A percentile compares a stretch with the other conserved stretches of the same genome.
Conservation (phyloP, 2,329 filamentous ascomycete species). For the Cryoendolithus antarcticus region DNA sequence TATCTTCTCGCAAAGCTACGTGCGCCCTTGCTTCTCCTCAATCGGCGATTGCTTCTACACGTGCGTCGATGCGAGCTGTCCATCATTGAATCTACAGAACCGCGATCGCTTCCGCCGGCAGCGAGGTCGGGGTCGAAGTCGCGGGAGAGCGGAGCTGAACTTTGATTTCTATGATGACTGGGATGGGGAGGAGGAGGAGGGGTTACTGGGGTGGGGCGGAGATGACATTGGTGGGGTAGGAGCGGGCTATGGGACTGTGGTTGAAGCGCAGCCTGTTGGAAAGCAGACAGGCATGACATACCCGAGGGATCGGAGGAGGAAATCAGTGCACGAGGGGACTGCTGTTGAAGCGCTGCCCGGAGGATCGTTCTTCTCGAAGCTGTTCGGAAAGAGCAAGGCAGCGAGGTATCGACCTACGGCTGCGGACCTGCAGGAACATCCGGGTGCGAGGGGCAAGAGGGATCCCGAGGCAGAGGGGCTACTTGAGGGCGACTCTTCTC, state of each 20-base stretch:
- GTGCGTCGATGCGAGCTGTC: constrained; percentile 48
- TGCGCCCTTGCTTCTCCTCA: constrained; percentile 64
- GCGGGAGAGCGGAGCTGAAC: constrained; percentile 61
- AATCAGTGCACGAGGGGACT: constrained; percentile 43
- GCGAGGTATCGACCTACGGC: constrained; percentile 82
- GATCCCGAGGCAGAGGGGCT: constrained; percentile 56
- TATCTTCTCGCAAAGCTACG: constrained; percentile 74
- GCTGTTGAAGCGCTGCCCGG: constrained; percentile 39
- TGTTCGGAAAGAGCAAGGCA: constrained; percentile 66
- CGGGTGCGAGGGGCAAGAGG: constrained; percentile 38
- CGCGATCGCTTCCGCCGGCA: constrained; percentile 45
- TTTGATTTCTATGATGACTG: constrained; percentile 99
- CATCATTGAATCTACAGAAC: constrained; percentile 19
- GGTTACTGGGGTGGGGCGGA: constrained; percentile 63
- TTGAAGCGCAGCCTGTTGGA: constrained; percentile 43
- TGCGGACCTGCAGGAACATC: constrained; percentile 80
- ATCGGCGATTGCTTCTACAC: constrained; percentile 52
- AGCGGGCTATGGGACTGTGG: constrained; percentile 28
- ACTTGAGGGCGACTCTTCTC: constrained; percentile 36
- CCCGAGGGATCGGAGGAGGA: constrained; percentile 29
- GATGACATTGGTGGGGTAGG: constrained; percentile 66
- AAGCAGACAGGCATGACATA: constrained; percentile 83
- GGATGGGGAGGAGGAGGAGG: constrained; percentile 55
- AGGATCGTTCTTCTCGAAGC: constrained; percentile 67
- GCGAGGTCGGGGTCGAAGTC: constrained; percentile 26